Base-by-base conservation (phyloP, 257 asterid genomes). In the Gentiana macrophylla region DNA sequence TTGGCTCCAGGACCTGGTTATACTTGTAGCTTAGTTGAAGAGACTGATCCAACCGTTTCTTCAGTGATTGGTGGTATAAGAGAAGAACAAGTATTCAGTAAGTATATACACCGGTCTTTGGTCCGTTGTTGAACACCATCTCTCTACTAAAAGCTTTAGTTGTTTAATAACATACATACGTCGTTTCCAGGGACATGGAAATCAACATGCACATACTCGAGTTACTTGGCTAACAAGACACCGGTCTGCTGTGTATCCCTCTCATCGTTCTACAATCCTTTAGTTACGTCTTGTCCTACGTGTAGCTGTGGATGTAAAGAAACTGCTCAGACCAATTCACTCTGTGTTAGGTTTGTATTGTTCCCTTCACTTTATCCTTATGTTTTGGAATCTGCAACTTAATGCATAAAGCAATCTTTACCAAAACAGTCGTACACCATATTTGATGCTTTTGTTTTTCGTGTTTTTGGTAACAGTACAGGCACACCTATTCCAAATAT, bases 271-370 rank as follows among this genome's bases (percentile, higher is more conserved):
- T 41, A 41, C 5, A 41, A 9, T 9, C 5, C 5, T 1, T 41
- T 9, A 1, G 8, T 41, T 41, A 9, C 46, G 8, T 1, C 3
- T 41, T 41, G 46, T 41, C 8, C 46, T 4, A 41, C 5, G 2
- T 41, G 46, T 41, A 41, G 3, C 46, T 41, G 95, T 52, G 95
- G 92, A 44, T 86, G 95, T 45, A 71, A 68, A 50, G 49, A 49
- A 43, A 64, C 81, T 52, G 79, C 66, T 49, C 59, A 49, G 37
- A 66, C 53, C 13, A 63, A 77, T 54, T 67, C 34, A 46, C 68
- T 71, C n/a, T 86, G 95, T 65, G 72, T 82, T 52, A 83, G 92
- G 95, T 86, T 37, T 56, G 80, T 2, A 15, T 5, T 53, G 51
- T 11, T 56, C 33, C 6, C 5, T 38, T 15, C 24, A 15, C 24